Base-by-base conservation (phyloP, 139 green algal species). In the Chlamydomonas sphaeroides region DNA sequence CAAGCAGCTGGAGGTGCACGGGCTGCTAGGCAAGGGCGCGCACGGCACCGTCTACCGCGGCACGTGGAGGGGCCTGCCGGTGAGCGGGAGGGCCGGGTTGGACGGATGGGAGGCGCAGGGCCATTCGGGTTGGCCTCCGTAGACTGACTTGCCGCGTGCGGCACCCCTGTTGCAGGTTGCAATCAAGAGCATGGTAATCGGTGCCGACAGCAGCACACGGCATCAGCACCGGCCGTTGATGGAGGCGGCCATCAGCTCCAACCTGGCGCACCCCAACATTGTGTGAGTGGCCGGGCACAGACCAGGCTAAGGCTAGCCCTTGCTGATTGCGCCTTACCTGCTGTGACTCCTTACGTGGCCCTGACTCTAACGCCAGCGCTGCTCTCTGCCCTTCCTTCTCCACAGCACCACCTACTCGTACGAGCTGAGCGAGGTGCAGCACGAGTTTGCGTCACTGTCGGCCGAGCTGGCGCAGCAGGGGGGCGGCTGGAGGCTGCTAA, bases 231-330 rank as follows among this genome's bases (percentile, higher is more conserved):
- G 76, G 36, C 39, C 65, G 32, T 63, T 72, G 3, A 61, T 87
- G 61, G 82, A 87, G 72, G 82, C 82, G 11, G 82, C 82, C 65
- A 87, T 87, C 82, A 68, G 49, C 45, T 74, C 71, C 30, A 87
- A 86, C 71, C 79, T 89, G 62, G 68, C 42, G 53, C 85, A 89
- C 57, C 51, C 65, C 32, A 89, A 89, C 56, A 83, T 89, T 35
- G 85, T 89, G 75, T 82, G 49, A 36, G 75, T 65, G 30, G 18
- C n/a, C n/a, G n/a, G n/a, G n/a, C n/a, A n/a, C n/a, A n/a, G n/a
- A n/a, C n/a, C 17, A 17, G 48, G 48, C 48, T 56, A 56, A 23
- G 48, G 11, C 11, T 11, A 11, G 11, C 48, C 48, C 48, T 56
- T 17, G 11, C 17, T n/a, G n/a, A n/a, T n/a, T n/a, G n/a, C n/a